A percentile compares a stretch with the other conserved stretches of the same genome.
Evolutionary conservation across 768 basidiomycete genomes (phyloP).

Genomic region (Trametes punicea): DNA sequence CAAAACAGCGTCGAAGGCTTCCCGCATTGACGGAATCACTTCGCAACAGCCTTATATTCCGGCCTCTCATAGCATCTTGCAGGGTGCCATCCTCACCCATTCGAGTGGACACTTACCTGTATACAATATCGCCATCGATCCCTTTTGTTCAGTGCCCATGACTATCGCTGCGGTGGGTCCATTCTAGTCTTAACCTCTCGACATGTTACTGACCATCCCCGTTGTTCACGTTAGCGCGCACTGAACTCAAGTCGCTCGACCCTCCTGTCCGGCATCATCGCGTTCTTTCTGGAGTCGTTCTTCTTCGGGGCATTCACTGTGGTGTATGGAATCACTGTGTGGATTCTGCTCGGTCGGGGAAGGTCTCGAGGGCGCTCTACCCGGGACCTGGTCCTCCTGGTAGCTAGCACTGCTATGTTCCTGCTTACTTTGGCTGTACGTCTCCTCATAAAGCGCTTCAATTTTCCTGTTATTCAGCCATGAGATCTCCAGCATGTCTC

Average conservation of each 20-base stretch:
- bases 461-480: no score
- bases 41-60: neutral
- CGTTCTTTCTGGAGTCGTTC: slow-evolving; percentile 6
- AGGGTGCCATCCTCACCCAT: neutral
- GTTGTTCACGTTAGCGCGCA: neutral
- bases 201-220: neutral
- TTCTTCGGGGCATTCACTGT: slow-evolving; percentile 3
- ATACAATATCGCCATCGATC: no score
- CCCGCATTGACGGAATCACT: neutral
- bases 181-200: no score
- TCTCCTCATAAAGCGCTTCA: no score
- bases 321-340: slow-evolving; percentile 2
- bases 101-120: neutral
- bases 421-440: slow-evolving; percentile 2
- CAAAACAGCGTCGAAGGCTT: neutral
- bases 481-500: neutral
- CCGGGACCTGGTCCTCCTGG: neutral
- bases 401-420: slow-evolving; percentile 8
- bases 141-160: no score
- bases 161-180: no score
- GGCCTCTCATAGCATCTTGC: neutral
- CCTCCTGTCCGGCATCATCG: neutral
- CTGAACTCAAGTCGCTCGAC: neutral
- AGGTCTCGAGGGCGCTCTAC: neutral
- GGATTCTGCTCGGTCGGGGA: neutral